Conservation (phyloP, 2,329 filamentous ascomycete genomes). For the Xylariaceae sp. region DNA sequence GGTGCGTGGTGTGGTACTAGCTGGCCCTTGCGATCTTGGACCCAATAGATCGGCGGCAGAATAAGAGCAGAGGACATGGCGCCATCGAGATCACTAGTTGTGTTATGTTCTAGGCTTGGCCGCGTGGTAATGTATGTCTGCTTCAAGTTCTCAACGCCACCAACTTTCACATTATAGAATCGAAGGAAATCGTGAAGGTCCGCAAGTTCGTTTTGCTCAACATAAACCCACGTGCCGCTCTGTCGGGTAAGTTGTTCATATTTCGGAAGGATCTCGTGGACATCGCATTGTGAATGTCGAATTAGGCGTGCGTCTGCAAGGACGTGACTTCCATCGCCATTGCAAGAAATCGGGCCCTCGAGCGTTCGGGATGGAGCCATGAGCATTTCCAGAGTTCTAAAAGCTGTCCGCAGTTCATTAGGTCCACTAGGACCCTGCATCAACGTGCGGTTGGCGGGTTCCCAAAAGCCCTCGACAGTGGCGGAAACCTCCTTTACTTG, state of each 20-base stretch:
- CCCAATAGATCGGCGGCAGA: slow-evolving; percentile 9
- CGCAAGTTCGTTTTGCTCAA: slow-evolving; percentile 6
- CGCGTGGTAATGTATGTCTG: slow-evolving; percentile 2
- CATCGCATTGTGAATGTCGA: slow-evolving; percentile 9
- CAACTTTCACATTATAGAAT: slow-evolving; percentile 16
- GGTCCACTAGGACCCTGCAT: neutral
- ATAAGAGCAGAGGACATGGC: slow-evolving; percentile 2
- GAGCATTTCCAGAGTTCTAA: neutral
- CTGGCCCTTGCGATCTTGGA: neutral
- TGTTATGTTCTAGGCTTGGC: neutral
- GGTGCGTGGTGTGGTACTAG: slow-evolving; percentile 8
- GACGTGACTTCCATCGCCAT: slow-evolving; percentile 1
- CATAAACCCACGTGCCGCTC: slow-evolving; percentile 3
- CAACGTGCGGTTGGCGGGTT: neutral
- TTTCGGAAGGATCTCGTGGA: slow-evolving; percentile 4
- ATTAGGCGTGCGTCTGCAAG: slow-evolving; percentile 6
- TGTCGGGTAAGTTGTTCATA: slow-evolving; percentile 3
- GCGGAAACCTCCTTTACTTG: neutral
- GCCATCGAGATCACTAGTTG: neutral
- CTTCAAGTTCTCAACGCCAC: neutral
- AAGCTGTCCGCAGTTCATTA: neutral
- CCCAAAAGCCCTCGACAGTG: slow-evolving; percentile 17
- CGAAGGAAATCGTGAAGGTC: slow-evolving; percentile 11
- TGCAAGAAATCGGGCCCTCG: neutral
- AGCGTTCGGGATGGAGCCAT: neutral